These are phyloP conservation scores for Chlorella sorokiniana DNA, from an alignment of 139 green algal genomes.

Conservation along the genomic window DNA sequence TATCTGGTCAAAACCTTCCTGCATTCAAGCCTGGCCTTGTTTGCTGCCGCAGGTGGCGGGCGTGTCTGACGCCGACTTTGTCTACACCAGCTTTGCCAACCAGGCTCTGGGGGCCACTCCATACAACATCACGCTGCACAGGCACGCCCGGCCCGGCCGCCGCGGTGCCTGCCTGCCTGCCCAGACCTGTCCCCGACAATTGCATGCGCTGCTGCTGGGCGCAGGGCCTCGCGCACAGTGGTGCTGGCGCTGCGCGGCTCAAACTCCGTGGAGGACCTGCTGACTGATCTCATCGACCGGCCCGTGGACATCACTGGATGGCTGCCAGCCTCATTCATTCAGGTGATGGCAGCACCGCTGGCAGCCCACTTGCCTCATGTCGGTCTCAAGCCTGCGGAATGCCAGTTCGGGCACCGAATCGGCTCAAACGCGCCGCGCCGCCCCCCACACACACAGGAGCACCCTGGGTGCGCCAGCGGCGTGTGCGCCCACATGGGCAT, in stretches of 20 bases:
- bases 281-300: slow-evolving; percentile 27
- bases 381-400: too few species aligned
- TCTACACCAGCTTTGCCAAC: slow-evolving; percentile 15
- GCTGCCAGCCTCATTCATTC: not conserved
- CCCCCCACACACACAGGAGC: not conserved
- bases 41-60: not conserved
- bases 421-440: not conserved
- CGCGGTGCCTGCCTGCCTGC: too few species aligned
- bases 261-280: not conserved
- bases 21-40: too few species aligned
- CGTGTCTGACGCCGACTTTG: slow-evolving; percentile 2
- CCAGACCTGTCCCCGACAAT: too few species aligned
- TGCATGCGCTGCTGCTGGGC: too few species aligned
- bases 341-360: not conserved
- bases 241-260: slow-evolving; percentile 2
- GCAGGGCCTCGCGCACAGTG: not conserved
- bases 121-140: slow-evolving; percentile 5
- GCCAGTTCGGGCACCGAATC: not conserved
- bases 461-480: not conserved
- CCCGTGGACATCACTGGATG: slow-evolving; percentile 23
- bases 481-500: slow-evolving; percentile 16
- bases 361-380: too few species aligned
- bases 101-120: not conserved
- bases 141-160: not conserved
- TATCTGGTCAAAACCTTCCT: too few species aligned